Percentiles rank a stretch among this genome's conserved stretches.
These are phyloP conservation scores for Panicum virgatum DNA, from an alignment of 202 grass and related monocot genomes.

Conservation along the genomic window DNA sequence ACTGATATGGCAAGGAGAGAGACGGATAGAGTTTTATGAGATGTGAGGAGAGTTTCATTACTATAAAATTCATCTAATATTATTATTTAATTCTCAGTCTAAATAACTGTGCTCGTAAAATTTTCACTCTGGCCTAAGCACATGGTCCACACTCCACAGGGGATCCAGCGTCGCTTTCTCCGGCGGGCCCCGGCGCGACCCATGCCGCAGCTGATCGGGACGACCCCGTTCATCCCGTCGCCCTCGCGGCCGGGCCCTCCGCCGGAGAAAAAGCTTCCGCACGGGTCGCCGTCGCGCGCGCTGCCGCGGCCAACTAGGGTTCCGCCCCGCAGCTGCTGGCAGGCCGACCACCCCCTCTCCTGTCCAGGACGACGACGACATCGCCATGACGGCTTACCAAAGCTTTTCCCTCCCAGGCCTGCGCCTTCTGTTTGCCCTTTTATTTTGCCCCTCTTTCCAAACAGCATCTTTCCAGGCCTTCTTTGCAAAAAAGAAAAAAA, in stretches of 20 bases:
- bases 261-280: slow-evolving; percentile 28
- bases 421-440: too few species aligned
- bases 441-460: background rate
- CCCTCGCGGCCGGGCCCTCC: slow-evolving; percentile 23
- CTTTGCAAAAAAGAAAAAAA: background rate
- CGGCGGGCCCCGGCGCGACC: slow-evolving; percentile 1
- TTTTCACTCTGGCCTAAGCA: too few species aligned
- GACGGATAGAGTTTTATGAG: too few species aligned
- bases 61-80: too few species aligned
- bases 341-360: background rate
- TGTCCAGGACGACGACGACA: background rate
- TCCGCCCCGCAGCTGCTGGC: background rate
- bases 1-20: too few species aligned
- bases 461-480: background rate
- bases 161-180: slow-evolving; percentile 18
- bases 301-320: slow-evolving; percentile 14
- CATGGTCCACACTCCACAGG: background rate
- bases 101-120: too few species aligned
- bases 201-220: slow-evolving; percentile 16
- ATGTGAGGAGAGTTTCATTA: too few species aligned
- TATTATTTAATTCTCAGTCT: too few species aligned
- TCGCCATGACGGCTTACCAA: background rate
- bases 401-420: background rate
- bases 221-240: background rate
- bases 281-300: slow-evolving; percentile 32